These are phyloP conservation scores for Diddensiella transvaalensis DNA, from an alignment of 805 yeast genomes.

Conservation along the genomic window DNA sequence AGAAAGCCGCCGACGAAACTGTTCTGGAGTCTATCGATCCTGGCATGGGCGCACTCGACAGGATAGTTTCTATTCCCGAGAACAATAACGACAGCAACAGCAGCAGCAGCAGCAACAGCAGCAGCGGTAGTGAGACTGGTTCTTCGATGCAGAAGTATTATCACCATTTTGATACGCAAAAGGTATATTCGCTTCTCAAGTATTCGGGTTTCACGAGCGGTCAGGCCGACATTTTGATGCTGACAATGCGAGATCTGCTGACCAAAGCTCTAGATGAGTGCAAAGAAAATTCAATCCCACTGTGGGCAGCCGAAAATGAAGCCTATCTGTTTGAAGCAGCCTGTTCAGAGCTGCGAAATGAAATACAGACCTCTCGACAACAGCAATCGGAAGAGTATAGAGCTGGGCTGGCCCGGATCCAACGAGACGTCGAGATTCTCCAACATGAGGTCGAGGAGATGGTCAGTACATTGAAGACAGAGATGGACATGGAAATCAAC, in stretches of 20 bases:
- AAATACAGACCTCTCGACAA: conserved; percentile 69
- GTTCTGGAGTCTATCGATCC: neutral
- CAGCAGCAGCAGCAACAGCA: no score
- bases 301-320: conserved; percentile 80
- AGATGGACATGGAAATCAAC: conserved; percentile 75
- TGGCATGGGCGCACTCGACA: neutral
- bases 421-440: conserved; percentile 66
- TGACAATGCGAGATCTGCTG: conserved; percentile 38
- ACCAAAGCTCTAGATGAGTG: conserved; percentile 33
- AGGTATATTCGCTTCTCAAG: conserved; percentile 50
- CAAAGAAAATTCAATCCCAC: conserved; percentile 36
- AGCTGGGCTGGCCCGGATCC: conserved; percentile 62
- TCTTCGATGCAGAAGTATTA: conserved; percentile 5
- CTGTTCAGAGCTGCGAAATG: conserved; percentile 78
- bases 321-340: conserved; percentile 88
- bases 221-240: conserved; percentile 60
- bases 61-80: neutral
- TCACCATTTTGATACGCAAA: conserved; percentile 57
- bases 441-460: conserved; percentile 72
- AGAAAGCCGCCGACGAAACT: neutral
- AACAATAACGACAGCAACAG: no score
- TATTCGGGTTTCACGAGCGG: conserved; percentile 55
- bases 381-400: conserved; percentile 63
- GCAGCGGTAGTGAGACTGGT: neutral
- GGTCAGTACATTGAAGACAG: conserved; percentile 61